Percentiles rank a stretch among this genome's conserved stretches.
Evolutionary conservation across 2,329 filamentous ascomycete species (phyloP).

Genomic region (Sporothrix phasma): DNA sequence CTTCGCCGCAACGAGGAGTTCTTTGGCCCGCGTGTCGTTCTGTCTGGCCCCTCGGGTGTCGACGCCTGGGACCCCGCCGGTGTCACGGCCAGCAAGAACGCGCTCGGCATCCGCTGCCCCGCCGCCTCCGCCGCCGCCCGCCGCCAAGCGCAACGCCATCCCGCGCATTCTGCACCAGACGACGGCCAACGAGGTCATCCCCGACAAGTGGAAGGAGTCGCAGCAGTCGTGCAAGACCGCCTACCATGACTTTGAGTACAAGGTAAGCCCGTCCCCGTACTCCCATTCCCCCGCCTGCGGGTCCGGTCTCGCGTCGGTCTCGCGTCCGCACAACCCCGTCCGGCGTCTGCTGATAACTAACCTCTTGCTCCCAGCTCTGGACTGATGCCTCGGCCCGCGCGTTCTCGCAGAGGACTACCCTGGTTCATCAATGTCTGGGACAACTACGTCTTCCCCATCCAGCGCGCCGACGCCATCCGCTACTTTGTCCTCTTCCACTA

Average conservation of each 20-base stretch:
- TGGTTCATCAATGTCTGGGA: slow-evolving; percentile 71
- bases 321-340: background rate
- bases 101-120: slow-evolving; percentile 8
- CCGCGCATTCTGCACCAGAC: slow-evolving; percentile 27
- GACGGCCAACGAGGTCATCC: slow-evolving; percentile 20
- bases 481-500: slow-evolving; percentile 71
- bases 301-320: no score
- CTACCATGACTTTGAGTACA: slow-evolving; percentile 25
- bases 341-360: background rate
- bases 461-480: slow-evolving; percentile 67
- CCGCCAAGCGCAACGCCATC: slow-evolving; percentile 16
- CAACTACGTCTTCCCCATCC: slow-evolving; percentile 63
- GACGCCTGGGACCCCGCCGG: slow-evolving; percentile 8
- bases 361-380: slow-evolving; percentile 49
- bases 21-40: slow-evolving; percentile 23
- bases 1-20: slow-evolving; percentile 39
- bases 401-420: slow-evolving; percentile 63
- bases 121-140: background rate
- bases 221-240: slow-evolving; percentile 21
- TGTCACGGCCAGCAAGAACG: background rate
- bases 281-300: background rate
- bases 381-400: slow-evolving; percentile 58
- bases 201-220: slow-evolving; percentile 22
- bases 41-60: background rate
- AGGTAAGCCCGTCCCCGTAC: slow-evolving; percentile 15